Percentiles rank a stretch among this genome's conserved stretches.
These are phyloP conservation scores for Clitopilus passeckerianus DNA, from an alignment of 768 basidiomycete species.

Conservation along the genomic window DNA sequence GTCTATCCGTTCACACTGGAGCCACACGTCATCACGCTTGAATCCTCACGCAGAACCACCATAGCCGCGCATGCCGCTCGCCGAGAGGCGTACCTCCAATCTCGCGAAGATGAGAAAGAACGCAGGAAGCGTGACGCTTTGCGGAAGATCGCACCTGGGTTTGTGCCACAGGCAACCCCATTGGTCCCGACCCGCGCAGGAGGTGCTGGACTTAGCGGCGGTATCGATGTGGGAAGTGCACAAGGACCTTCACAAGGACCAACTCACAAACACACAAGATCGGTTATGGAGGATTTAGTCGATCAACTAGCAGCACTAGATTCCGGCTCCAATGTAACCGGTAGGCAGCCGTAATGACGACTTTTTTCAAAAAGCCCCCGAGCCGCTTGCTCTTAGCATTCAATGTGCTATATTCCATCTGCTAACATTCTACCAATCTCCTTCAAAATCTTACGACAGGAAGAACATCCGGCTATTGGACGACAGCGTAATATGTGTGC, in stretches of 20 bases:
- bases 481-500: no score
- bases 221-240: constrained; percentile 2
- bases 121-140: constrained; percentile 61
- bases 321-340: constrained; percentile 13
- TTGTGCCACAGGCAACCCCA: constrained; percentile 58
- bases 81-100: constrained; percentile 64
- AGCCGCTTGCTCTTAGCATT: neutral
- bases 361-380: neutral
- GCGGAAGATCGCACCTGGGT: constrained; percentile 78
- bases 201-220: constrained; percentile 14
- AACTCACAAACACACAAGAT: constrained; percentile 25
- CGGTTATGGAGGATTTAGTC: constrained; percentile 82
- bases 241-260: neutral
- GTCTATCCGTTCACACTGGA: constrained; percentile 96
- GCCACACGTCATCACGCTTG: constrained; percentile 72
- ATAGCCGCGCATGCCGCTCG: constrained; percentile 61
- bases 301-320: constrained; percentile 73
- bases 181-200: constrained; percentile 47
- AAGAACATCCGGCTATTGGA: no score
- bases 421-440: no score
- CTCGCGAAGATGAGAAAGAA: constrained; percentile 78
- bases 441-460: no score
- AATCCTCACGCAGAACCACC: constrained; percentile 65
- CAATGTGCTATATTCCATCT: neutral
- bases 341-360: neutral